Base-by-base conservation (phyloP, 2,329 filamentous ascomycete genomes). In the Ampelomyces quisqualis region DNA sequence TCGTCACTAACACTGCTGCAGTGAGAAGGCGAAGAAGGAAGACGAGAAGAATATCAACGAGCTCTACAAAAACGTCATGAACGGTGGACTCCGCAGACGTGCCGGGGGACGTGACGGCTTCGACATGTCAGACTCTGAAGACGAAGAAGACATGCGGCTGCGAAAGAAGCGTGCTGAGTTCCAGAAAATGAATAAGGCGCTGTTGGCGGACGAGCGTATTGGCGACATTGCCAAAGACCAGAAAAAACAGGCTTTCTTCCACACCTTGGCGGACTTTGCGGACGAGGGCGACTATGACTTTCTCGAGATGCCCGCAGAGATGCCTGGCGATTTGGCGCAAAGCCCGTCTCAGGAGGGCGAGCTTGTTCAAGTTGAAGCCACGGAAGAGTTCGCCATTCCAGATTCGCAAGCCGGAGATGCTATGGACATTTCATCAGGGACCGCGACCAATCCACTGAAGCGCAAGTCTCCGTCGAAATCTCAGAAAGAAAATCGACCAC, bases 11-110 rank as follows among this genome's bases (percentile, higher is more conserved):
- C 44, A 29, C n/a, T n/a, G n/a, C 7, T 13, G 7, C 46, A 91
- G 87, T 21, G 85, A 94, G 54, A 86, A 86, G 36, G 84, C 91
- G 57, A 84, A 89, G 47, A 81, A 78, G 24, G 80, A 81, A 24
- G 89, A 97, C 58, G 90, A 95, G 66, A 89, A 91, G 57, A 82
- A 88, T 53, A 85, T 96, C 10, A 86, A 90, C 58, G 93, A 93
- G 72, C 79, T 98, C 36, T 89, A 93, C 76, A 90, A 88, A 56
- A 91, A 97, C 62, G 85, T 98, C 57, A 93, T 88, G 4, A 94
- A 86, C 9, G 93, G 93, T 35, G 85, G 83, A 67, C 78, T 98
- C 34, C 85, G 90, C 8, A 85, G 88, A 47, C 91, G 94, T 65
- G 84, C 87, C 30, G 78, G 62, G 14, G 80, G 62, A 7, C 57